Percentiles rank a stretch among this genome's conserved stretches.
phyloP scores from a whole-genome alignment of 306 rosid species.

The Delonix regia region DNA sequence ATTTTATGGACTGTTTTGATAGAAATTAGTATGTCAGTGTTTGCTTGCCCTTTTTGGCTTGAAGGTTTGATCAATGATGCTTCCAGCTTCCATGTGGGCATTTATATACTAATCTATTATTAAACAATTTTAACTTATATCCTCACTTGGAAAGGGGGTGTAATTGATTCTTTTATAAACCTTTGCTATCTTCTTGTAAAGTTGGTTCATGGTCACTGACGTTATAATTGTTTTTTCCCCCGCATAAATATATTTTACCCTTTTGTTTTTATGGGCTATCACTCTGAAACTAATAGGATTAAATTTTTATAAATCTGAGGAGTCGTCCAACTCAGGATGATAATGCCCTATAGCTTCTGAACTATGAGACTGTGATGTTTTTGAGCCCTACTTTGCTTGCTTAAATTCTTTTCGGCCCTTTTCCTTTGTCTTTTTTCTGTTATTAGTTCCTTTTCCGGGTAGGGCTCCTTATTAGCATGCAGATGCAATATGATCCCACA shows the following conservation, averaged over 20 bases:
- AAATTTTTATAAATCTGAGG: neutral
- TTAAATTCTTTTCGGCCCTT: neutral
- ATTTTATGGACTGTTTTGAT: neutral
- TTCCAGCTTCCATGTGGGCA: neutral
- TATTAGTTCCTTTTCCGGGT: neutral
- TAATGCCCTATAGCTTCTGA: neutral
- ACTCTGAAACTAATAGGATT: neutral
- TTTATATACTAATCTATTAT: neutral
- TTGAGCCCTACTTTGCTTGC: conserved; percentile 3
- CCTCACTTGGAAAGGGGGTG: neutral
- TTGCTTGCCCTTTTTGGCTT: conserved; percentile 2
- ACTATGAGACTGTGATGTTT: neutral
- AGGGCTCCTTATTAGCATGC: neutral
- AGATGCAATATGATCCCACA: conserved; percentile 8
- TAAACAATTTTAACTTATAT: neutral
- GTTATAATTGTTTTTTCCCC: neutral
- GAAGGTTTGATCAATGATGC: conserved; percentile 1
- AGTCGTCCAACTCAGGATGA: neutral
- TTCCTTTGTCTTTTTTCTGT: neutral
- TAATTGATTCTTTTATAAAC: conserved; percentile 8
- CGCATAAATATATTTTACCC: neutral
- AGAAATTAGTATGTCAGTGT: neutral
- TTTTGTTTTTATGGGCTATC: neutral
- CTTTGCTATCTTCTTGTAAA: neutral
- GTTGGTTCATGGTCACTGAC: neutral